Evolutionary conservation across 495 filamentous ascomycete species (phyloP).

Genomic region (Neurospora sp.): DNA sequence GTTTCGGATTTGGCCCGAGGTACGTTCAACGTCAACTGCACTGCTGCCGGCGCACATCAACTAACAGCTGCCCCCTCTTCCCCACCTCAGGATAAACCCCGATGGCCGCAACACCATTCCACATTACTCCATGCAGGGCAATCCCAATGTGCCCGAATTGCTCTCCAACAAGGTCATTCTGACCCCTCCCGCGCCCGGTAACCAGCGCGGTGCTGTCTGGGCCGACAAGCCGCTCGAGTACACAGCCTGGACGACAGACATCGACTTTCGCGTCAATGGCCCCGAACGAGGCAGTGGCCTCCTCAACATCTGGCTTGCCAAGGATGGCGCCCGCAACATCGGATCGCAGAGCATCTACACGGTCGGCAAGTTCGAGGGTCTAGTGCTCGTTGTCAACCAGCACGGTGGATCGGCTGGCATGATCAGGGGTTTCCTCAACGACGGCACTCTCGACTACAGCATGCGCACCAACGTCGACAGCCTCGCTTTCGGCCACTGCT

Average conservation of each 20-base stretch:
- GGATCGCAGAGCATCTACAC: constrained; percentile 73
- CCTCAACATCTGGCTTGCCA: constrained; percentile 85
- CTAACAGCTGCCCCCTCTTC: neutral
- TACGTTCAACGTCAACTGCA: constrained; percentile 22
- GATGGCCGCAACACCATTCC: constrained; percentile 27
- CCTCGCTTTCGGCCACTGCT: constrained; percentile 88
- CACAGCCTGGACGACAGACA: constrained; percentile 65
- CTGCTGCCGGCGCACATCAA: neutral
- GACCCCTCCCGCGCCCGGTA: constrained; percentile 81
- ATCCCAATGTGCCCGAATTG: constrained; percentile 58
- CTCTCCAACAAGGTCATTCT: constrained; percentile 88
- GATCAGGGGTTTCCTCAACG: constrained; percentile 87
- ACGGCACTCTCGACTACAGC: constrained; percentile 74
- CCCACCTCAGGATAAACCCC: constrained; percentile 29
- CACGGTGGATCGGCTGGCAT: constrained; percentile 74
- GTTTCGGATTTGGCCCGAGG: constrained; percentile 66
- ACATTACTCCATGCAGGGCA: constrained; percentile 59
- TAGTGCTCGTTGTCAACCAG: constrained; percentile 78
- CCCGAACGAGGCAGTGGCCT: constrained; percentile 81
- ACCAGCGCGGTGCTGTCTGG: constrained; percentile 77
- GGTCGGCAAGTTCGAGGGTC: constrained; percentile 70
- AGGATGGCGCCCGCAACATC: constrained; percentile 54
- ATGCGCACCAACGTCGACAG: constrained; percentile 68
- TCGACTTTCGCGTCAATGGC: constrained; percentile 81
- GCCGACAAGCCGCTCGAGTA: constrained; percentile 51